A percentile compares a stretch with the other conserved stretches of the same genome.
Conservation (phyloP, 352 stramenopile genomes). For the Blastocystis sp. region DNA sequence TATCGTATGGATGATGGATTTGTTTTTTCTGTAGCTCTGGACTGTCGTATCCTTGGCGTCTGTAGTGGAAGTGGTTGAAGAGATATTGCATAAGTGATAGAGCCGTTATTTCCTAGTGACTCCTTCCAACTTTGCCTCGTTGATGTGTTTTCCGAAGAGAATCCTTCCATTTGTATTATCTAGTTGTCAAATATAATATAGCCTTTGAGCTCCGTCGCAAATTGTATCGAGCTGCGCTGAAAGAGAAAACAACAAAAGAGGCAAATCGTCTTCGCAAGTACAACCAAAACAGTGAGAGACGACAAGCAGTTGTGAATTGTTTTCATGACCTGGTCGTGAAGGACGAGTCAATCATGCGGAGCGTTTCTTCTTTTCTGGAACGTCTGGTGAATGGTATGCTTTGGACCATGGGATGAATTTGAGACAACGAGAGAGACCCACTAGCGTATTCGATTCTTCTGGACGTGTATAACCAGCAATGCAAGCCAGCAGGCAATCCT, state of each 20-base stretch:
- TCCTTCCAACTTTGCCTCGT: not conserved
- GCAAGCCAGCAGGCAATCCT: not conserved
- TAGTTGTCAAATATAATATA: not conserved
- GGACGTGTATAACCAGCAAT: slow-evolving; percentile 14
- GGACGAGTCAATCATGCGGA: not conserved
- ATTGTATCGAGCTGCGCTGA: not conserved
- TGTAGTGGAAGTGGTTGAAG: not conserved
- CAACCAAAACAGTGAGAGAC: not conserved
- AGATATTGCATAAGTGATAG: not conserved
- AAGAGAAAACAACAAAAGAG: not conserved
- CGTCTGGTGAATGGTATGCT: not conserved
- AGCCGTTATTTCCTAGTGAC: not conserved
- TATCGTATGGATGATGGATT: not conserved
- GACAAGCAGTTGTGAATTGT: not conserved
- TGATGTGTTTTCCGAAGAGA: not conserved
- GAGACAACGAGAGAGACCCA: slow-evolving; percentile 17
- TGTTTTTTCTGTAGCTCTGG: not conserved
- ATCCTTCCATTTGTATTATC: not conserved
- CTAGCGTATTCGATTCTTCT: slow-evolving; percentile 16
- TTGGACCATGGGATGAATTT: not conserved
- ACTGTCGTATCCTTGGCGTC: not conserved
- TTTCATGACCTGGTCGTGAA: not conserved
- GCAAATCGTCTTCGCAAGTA: not conserved
- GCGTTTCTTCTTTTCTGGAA: not conserved
- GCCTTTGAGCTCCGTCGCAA: not conserved